phyloP scores from a whole-genome alignment of 31 red algal species.

The Asparagopsis taxiformis region DNA sequence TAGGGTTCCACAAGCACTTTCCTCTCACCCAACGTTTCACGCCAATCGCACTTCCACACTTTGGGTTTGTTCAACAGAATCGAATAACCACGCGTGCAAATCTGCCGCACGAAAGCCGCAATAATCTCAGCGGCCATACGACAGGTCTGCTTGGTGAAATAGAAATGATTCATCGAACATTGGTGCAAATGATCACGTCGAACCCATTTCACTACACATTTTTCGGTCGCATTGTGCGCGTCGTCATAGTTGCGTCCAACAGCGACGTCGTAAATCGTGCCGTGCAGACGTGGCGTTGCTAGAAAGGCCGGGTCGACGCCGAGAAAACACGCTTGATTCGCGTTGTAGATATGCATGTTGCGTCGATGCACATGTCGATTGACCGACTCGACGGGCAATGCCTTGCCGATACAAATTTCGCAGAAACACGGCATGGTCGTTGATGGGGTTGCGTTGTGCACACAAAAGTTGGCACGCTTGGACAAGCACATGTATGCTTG shows the following conservation, averaged over 20 bases:
- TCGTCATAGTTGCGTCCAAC: not conserved
- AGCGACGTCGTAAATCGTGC: constrained; percentile 2
- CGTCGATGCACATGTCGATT: too few species aligned
- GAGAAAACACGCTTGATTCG: not conserved
- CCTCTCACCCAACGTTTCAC: not conserved
- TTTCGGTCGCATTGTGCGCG: not conserved
- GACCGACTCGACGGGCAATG: too few species aligned
- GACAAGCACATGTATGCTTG: too few species aligned
- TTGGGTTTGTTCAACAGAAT: constrained; percentile 1
- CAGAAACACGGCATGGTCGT: too few species aligned
- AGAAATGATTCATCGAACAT: too few species aligned
- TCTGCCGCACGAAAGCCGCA: not conserved
- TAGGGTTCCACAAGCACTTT: not conserved
- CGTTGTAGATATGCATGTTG: too few species aligned
- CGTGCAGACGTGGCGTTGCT: not conserved
- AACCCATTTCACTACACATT: constrained; percentile 3
- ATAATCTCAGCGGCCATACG: constrained; percentile 4
- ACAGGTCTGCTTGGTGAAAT: not conserved
- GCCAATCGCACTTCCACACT: not conserved
- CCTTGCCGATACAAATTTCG: too few species aligned
- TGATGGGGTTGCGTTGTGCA: too few species aligned
- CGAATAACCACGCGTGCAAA: not conserved
- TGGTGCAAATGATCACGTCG: not conserved
- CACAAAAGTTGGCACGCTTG: too few species aligned
- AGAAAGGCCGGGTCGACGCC: constrained; percentile 7